These are phyloP conservation scores for Novymonas esmeraldas DNA, from an alignment of 208 protist species.

Conservation along the genomic window DNA sequence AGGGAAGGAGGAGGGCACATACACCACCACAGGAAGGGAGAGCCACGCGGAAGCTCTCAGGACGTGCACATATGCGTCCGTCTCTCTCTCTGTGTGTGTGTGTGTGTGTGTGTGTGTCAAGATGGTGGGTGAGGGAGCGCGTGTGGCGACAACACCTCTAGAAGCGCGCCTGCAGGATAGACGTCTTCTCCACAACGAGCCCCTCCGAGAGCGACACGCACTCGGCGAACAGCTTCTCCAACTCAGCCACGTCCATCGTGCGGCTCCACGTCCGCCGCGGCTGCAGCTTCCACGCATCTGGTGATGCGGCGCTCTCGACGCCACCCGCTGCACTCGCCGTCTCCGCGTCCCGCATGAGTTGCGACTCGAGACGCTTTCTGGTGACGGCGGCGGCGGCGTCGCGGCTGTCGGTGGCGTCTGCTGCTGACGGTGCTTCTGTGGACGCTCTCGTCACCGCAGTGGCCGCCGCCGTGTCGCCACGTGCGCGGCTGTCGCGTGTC, in stretches of 20 bases:
- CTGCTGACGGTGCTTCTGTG: neutral
- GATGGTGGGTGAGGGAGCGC: neutral
- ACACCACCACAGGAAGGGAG: too few species aligned
- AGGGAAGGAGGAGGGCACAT: too few species aligned
- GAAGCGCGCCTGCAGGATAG: neutral
- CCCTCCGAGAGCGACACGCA: conserved; percentile 5
- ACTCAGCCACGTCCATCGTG: conserved; percentile 2
- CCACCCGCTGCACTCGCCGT: too few species aligned
- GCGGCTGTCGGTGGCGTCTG: too few species aligned
- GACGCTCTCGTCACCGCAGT: neutral
- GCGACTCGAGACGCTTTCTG: too few species aligned
- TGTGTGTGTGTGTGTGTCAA: neutral
- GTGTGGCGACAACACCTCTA: neutral
- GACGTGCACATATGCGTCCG: too few species aligned
- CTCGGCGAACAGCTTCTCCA: conserved; percentile 11
- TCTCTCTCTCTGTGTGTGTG: neutral
- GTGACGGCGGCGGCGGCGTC: too few species aligned
- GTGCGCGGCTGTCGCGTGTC: neutral
- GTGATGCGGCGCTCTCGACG: too few species aligned
- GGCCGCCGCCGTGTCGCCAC: too few species aligned
- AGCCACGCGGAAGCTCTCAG: too few species aligned
- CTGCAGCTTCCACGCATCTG: too few species aligned
- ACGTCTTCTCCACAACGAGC: conserved; percentile 13
- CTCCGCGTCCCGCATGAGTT: too few species aligned
- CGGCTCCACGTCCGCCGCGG: conserved; percentile 17